phyloP scores from a whole-genome alignment of 202 grass and related monocot species.

The Miscanthus sacchariflorus region DNA sequence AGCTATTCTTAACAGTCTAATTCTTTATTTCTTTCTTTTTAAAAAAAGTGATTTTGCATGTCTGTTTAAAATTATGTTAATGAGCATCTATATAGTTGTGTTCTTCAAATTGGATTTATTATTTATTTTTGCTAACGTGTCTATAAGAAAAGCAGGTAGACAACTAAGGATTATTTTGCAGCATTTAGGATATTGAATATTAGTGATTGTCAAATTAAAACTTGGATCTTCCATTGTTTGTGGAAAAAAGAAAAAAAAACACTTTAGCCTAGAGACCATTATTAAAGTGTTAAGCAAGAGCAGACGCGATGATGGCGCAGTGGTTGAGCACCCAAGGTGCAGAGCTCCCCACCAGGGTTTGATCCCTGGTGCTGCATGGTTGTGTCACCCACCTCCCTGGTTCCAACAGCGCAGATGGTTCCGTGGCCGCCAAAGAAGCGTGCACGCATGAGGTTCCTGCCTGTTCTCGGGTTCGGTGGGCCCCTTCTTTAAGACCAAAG shows the following conservation, averaged over 20 bases:
- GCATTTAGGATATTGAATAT: background rate
- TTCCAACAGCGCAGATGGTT: no score
- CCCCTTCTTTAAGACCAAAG: no score
- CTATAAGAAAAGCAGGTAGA: conserved; percentile 17
- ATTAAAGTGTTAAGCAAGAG: background rate
- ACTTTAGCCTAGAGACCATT: background rate
- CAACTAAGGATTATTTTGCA: background rate
- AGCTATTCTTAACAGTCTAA: background rate
- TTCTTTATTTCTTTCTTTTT: background rate
- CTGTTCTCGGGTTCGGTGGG: no score
- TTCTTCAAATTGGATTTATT: background rate
- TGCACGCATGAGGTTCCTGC: no score
- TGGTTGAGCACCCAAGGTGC: no score
- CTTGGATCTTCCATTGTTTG: background rate
- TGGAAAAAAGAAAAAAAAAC: background rate
- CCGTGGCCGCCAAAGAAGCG: no score
- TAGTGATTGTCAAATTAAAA: background rate
- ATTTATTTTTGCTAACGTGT: conserved; percentile 1
- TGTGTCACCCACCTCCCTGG: no score
- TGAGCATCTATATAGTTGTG: background rate
- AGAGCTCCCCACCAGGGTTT: no score
- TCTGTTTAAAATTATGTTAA: background rate
- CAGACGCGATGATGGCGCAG: no score
- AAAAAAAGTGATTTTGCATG: conserved; percentile 16
- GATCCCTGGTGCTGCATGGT: no score